Evolutionary conservation across 495 filamentous ascomycete genomes (phyloP), one percentile per base, ranked within the genome.

Genomic region (Annulohypoxylon moriforme): DNA sequence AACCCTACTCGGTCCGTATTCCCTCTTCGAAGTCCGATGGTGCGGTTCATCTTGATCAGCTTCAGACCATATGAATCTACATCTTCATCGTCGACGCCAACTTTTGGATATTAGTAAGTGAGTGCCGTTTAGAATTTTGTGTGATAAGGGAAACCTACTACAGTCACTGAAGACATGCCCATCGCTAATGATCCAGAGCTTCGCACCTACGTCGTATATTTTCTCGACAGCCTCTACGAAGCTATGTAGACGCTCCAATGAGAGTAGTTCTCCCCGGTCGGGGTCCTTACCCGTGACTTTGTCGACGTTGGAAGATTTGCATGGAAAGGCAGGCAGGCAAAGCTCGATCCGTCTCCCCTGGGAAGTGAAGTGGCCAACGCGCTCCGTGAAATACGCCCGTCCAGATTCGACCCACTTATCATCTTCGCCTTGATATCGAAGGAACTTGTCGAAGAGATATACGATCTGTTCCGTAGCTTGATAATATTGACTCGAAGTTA

Each of bases 91-190:
- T 81, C 75, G 10, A 79, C 81, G 3, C 81, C 81, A 55, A 83
- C 77, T 79, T 29, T 29, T 6, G 6, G 27, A 29, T 2, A 6
- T 29, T 29, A 29, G 27, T 36, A 0, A 13, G 14, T 70, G 47
- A 66, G 42, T 42, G 31, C 0, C 8, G 10, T 3, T 10, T 18
- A 7, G 0, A n/a, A 36, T 0, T 5, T 42, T n/a, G 7, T 13
- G 6, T n/a, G n/a, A n/a, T n/a, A 9, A 16, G 49, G 22, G 10
- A 14, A 29, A 56, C 76, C 66, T 56, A 75, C 77, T 80, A 66
- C 81, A 81, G 61, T 82, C 81, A 42, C 77, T 80, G 25, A 83
- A 82, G 18, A 83, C 80, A 67, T 83, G 81, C 18, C 80, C 80
- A 24, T 83, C 80, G 53, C 79, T 81, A 50, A 82, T 74, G 27